Base-by-base conservation (phyloP, 768 basidiomycete genomes). In the Mycena vitilis region DNA sequence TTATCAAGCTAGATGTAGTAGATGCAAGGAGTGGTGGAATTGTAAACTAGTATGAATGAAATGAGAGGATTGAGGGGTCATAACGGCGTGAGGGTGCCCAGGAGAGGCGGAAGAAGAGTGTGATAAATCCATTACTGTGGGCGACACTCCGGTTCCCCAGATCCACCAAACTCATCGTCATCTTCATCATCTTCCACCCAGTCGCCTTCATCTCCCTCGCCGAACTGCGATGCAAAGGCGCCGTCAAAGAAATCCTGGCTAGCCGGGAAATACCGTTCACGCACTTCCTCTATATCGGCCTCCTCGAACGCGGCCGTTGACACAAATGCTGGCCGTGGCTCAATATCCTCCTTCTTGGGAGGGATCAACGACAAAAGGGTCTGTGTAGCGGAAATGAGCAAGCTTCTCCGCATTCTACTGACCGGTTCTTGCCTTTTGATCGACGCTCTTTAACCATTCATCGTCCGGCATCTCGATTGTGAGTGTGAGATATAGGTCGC, bases 391-490 rank as follows among this genome's bases (percentile, higher is more conserved):
- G 55, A 30, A 48, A 48, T 52, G 65, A 72, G 49, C 52, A 51
- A 37, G 30, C n/a, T 18, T 40, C 45, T 22, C 22, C 34, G 9
- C 5, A 22, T 49, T 58, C 56, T n/a, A 22, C 15, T 10, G 11
- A 36, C 42, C 4, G 38, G 25, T 25, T n/a, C 34, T 52, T 54
- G 94, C 95, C 78, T 85, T 80, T 52, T 75, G 76, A 74, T 95
- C 90, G 36, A 91, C 81, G 4, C 82, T 85, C 71, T 81, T 84
- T 36, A 95, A 81, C 96, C 96, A 99, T 48, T 89, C 82, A 57
- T 86, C 83, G 65, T 84, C 83, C 15, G 96, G 96, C 94, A 96
- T 95, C 80, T 98, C 96, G 60, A 98, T 85, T 63, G 91, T 87
- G 60, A 98, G 87, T 60, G 91, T 86, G 63, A 98, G 84, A 73